A percentile compares a stretch with the other conserved stretches of the same genome.
phyloP scores from a whole-genome alignment of 2,329 filamentous ascomycete genomes.

The Lithohypha guttulata region DNA sequence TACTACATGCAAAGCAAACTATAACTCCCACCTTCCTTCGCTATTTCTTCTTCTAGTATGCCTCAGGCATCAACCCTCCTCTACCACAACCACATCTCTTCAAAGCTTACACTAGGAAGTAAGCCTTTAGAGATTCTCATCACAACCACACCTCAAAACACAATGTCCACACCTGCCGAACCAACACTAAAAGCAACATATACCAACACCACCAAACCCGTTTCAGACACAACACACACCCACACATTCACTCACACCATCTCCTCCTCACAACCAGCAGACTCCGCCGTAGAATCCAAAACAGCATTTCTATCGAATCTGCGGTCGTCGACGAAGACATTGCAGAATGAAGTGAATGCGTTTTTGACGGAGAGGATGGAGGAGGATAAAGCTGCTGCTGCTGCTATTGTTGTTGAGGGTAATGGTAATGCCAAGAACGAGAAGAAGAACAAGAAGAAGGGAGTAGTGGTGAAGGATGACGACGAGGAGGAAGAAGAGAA shows the following conservation, averaged over 20 bases:
- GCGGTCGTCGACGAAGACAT: slow-evolving; percentile 35
- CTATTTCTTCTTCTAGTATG: no score
- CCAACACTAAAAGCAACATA: no score
- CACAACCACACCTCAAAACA: no score
- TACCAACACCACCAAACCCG: no score
- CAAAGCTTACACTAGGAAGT: no score
- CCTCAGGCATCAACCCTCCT: no score
- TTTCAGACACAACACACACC: no score
- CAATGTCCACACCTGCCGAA: no score
- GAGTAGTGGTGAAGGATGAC: neutral
- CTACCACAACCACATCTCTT: no score
- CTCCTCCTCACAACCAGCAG: slow-evolving; percentile 4
- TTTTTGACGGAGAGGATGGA: slow-evolving; percentile 54
- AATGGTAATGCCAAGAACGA: slow-evolving; percentile 29
- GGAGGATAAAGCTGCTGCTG: slow-evolving; percentile 42
- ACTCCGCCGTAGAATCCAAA: slow-evolving; percentile 33
- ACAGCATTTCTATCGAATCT: slow-evolving; percentile 44
- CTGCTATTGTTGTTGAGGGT: slow-evolving; percentile 6
- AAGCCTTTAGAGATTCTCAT: no score
- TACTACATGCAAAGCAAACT: no score
- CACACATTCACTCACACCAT: neutral
- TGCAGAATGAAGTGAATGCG: slow-evolving; percentile 49
- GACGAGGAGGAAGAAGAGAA: slow-evolving; percentile 46
- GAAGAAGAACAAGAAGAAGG: slow-evolving; percentile 9
- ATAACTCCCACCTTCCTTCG: no score